Base-by-base conservation (phyloP, 495 filamentous ascomycete species). In the Penicillium samsonianum region DNA sequence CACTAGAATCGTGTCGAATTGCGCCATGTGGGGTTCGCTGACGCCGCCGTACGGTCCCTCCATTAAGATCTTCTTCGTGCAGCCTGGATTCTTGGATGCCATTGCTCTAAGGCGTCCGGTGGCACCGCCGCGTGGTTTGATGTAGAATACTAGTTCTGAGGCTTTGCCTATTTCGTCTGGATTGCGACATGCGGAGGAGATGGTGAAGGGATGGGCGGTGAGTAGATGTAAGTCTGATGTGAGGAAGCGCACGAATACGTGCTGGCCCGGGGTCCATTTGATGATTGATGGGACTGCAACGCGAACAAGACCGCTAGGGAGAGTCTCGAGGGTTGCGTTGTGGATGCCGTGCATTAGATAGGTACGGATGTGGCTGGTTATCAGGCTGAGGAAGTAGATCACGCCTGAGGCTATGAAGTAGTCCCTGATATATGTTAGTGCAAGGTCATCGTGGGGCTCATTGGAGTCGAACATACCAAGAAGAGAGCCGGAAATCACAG, bases 351-450 rank as follows among this genome's bases (percentile, higher is more conserved):
- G 70, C 59, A 78, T 65, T 54, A 82, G 61, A 44, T 67, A 76
- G 3, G 78, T 80, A 33, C 78, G 73, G 41, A 72, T 45, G n/a
- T 73, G 73, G 0, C 78, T 60, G 38, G 76, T 70, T 37, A 78
- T 41, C 25, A 79, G 69, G 8, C 72, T 76, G 2, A 69, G 28
- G 6, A 77, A 47, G 65, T 84, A 86, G 22, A 87, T 59, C 2
- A 72, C 70, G 0, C 67, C 80, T 0, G 79, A 74, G 6, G 81
- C 80, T 60, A 86, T 82, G 59, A 86, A 85, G 62, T 87, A 87
- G 61, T 85, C 80, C 77, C 75, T 80, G 50, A 31, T 31, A 16
- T 31, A 33, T 56, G 46, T 63, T 41, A 64, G 43, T 43, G 12
- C 22, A n/a, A 17, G 11, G 19, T 37, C 19, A 17, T 52, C 46